Evolutionary conservation across 495 filamentous ascomycete species (phyloP), one percentile per base, ranked within the genome.

Genomic region (Cercophora scortea): DNA sequence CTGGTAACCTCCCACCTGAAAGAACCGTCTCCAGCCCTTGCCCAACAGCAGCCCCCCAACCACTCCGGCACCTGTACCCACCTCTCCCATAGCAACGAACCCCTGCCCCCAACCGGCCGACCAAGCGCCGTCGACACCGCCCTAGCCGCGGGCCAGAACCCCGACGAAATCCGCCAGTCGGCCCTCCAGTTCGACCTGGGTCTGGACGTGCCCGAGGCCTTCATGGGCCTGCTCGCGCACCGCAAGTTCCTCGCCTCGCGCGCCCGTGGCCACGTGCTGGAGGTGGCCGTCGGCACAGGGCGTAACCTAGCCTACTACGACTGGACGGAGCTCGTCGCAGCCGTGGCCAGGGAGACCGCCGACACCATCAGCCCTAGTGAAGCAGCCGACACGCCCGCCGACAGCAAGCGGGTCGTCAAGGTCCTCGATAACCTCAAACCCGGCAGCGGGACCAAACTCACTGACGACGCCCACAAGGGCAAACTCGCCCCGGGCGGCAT

Each of bases 201-300:
- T n/a, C 63, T 65, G 53, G 77, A 83, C 57, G 60, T 78, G 50
- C 81, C 79, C 10, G 89, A 95, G 65, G 75, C 71, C 51, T 66
- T 82, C 9, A 82, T 80, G 73, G 81, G 88, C 18, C 70, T 93
- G 59, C 76, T 72, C 9, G 57, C 65, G 8, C 73, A 88, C 51
- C 80, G 91, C 15, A 72, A 74, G 35, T 69, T 76, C 46, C 73
- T 96, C 6, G 77, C 81, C 6, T 60, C 68, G 15, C 67, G 76
- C 49, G 90, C 83, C 8, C 71, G 73, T 13, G 93, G 94, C 1
- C 73, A 96, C 66, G 90, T 96, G 6, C 75, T 96, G 16, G 94
- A 98, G 65, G 83, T 91, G 11, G 87, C 87, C 47, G 87, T 87
- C 40, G 94, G 93, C 17, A 95, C 94, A n/a, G 93, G 94, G 0